Conservation (phyloP, 257 asterid genomes). For the Gardenia jasminoides region DNA sequence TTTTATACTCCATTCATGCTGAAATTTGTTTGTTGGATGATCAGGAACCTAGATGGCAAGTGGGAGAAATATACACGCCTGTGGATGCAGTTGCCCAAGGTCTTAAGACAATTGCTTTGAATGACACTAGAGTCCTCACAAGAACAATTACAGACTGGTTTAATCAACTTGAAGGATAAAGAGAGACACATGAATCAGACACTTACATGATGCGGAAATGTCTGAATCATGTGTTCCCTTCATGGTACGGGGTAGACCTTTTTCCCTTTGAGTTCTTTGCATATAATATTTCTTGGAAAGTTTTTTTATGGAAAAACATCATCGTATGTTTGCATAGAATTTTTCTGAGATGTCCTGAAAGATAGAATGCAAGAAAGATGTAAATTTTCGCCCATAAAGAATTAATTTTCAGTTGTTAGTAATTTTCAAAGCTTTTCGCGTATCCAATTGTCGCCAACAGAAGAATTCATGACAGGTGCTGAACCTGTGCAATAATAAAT, state of each 20-base stretch:
- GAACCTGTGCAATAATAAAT: too few species aligned
- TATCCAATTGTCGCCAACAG: too few species aligned
- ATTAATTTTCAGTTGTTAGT: too few species aligned
- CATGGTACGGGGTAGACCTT: too few species aligned
- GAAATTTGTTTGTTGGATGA: slow-evolving; percentile 10
- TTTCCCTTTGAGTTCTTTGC: neutral
- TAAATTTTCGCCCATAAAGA: too few species aligned
- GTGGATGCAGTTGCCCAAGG: slow-evolving; percentile 93
- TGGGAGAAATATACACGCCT: slow-evolving; percentile 81
- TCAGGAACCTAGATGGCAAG: slow-evolving; percentile 28
- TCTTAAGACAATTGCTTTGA: slow-evolving; percentile 59
- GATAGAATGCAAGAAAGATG: too few species aligned
- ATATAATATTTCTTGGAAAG: neutral
- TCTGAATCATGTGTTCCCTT: too few species aligned
- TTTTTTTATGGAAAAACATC: neutral
- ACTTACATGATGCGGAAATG: too few species aligned
- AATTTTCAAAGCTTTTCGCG: too few species aligned
- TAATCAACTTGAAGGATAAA: slow-evolving; percentile 29
- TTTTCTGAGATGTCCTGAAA: too few species aligned
- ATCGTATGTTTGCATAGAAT: neutral
- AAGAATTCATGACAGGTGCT: too few species aligned
- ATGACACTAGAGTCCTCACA: slow-evolving; percentile 62
- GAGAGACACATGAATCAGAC: neutral
- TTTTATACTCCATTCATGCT: neutral
- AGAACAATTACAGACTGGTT: slow-evolving; percentile 70